phyloP scores from a whole-genome alignment of 2,329 filamentous ascomycete species.

The Epichloe sp. region DNA sequence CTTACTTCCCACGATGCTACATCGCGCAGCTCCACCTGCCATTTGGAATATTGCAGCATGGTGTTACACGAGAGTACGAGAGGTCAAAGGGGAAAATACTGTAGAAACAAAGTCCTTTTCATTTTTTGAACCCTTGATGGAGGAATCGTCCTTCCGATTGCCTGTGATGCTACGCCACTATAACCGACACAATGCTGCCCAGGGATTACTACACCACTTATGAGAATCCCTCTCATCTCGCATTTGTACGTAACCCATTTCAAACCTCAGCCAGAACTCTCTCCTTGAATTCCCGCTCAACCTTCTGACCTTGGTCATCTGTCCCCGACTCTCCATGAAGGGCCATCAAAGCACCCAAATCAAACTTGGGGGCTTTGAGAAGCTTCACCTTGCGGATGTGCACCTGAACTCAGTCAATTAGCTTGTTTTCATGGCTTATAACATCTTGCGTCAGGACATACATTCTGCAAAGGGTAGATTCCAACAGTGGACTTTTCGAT shows the following conservation, averaged over 20 bases:
- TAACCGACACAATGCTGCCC: slow-evolving; percentile 28
- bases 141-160: slow-evolving; percentile 27
- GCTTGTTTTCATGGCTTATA: not conserved
- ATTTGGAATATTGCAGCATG: too few relatives aligned
- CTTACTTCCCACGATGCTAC: too few relatives aligned
- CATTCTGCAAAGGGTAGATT: slow-evolving; percentile 99
- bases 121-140: slow-evolving; percentile 23
- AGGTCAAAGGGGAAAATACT: too few relatives aligned
- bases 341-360: slow-evolving; percentile 88
- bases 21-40: too few relatives aligned
- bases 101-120: slow-evolving; percentile 17
- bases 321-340: slow-evolving; percentile 95
- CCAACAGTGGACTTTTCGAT: slow-evolving; percentile 99
- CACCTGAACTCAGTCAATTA: slow-evolving; percentile 44
- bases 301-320: slow-evolving; percentile 96
- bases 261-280: slow-evolving; percentile 87
- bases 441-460: slow-evolving; percentile 32
- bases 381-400: slow-evolving; percentile 99
- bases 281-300: slow-evolving; percentile 99
- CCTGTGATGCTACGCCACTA: slow-evolving; percentile 31
- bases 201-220: slow-evolving; percentile 20
- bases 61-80: too few relatives aligned
- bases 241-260: slow-evolving; percentile 25
- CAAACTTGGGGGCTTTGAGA: slow-evolving; percentile 97
- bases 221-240: slow-evolving; percentile 19